Evolutionary conservation across 257 asterid species (phyloP).

Genomic region (Voacanga thouarsii): DNA sequence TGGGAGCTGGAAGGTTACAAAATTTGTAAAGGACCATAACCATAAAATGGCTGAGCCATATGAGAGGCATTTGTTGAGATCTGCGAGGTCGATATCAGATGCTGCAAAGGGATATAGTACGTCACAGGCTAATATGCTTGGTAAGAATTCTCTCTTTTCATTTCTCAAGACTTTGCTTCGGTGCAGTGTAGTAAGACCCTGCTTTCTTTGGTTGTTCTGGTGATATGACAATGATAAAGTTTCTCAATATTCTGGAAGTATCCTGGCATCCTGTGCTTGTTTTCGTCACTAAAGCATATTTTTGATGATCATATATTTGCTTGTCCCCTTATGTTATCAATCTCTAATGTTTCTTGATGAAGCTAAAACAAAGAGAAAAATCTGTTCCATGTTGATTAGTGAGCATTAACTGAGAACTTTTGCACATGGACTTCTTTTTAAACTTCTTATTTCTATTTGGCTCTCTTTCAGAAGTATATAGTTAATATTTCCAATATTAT

Average conservation of each 20-base stretch:
- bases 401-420: neutral
- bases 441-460: neutral
- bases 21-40: slow-evolving; percentile 61
- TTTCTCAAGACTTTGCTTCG: neutral
- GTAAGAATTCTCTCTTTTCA: neutral
- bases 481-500: neutral
- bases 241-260: neutral
- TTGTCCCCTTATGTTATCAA: neutral
- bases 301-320: neutral
- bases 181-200: too few relatives aligned
- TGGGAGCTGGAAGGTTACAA: slow-evolving; percentile 66
- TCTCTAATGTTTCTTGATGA: neutral
- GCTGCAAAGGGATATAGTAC: slow-evolving; percentile 1
- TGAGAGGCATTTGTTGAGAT: slow-evolving; percentile 50
- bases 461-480: too few relatives aligned
- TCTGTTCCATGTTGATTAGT: neutral
- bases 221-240: too few relatives aligned
- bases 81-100: slow-evolving; percentile 52
- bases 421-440: neutral
- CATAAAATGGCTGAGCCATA: slow-evolving; percentile 63
- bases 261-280: neutral
- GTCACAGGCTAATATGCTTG: neutral
- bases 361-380: neutral
- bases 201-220: neutral
- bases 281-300: neutral